Conservation (phyloP, 495 filamentous ascomycete genomes). For the Neurospora tetraspora region DNA sequence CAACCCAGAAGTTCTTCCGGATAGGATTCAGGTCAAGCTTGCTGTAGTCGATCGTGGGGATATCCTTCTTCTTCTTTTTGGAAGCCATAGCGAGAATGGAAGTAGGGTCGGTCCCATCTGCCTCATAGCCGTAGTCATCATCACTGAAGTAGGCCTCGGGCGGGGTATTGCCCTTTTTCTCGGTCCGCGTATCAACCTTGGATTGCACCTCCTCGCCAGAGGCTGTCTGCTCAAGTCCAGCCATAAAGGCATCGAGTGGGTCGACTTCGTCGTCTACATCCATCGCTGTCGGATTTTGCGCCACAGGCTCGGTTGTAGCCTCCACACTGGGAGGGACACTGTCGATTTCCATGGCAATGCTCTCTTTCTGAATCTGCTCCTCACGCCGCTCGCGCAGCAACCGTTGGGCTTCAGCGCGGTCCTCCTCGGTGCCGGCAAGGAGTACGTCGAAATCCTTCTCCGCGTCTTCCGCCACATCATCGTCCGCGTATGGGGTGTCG, state of each 20-base stretch:
- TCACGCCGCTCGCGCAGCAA: conserved; percentile 49
- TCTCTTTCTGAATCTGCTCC: conserved; percentile 36
- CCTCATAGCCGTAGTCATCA: conserved; percentile 65
- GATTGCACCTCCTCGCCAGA: conserved; percentile 3
- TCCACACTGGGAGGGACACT: conserved; percentile 3
- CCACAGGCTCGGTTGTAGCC: not conserved
- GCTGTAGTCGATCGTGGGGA: conserved; percentile 72
- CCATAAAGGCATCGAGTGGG: conserved; percentile 95
- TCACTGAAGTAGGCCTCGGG: conserved; percentile 79
- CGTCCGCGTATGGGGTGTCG: conserved; percentile 47
- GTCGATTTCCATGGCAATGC: conserved; percentile 45
- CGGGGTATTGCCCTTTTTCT: conserved; percentile 41
- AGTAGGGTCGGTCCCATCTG: conserved; percentile 67
- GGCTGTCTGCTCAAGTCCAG: conserved; percentile 43
- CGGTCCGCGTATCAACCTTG: not conserved
- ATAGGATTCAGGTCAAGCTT: conserved; percentile 81
- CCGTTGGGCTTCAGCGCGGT: conserved; percentile 72
- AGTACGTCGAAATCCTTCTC: conserved; percentile 63
- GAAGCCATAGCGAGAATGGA: conserved; percentile 72
- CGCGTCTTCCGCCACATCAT: conserved; percentile 49
- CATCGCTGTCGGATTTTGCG: conserved; percentile 22
- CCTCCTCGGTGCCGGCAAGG: conserved; percentile 64
- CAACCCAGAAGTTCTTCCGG: conserved; percentile 87
- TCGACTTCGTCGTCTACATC: conserved; percentile 71
- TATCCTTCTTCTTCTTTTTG: conserved; percentile 96